Conservation (phyloP, 2,329 filamentous ascomycete genomes). For the Anthostomella pinea region DNA sequence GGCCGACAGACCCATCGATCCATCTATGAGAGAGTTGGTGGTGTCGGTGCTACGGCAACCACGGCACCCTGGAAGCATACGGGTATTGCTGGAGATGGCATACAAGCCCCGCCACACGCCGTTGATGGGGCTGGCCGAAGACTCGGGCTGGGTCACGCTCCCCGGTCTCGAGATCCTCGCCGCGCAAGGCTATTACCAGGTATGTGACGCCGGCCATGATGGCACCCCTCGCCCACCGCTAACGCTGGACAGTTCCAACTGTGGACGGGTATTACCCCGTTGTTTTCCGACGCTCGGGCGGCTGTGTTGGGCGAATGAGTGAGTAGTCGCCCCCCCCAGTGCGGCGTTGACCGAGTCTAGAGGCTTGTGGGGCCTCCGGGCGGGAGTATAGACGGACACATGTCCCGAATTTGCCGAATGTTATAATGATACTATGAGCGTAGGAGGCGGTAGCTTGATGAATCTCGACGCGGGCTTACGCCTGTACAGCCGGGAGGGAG, state of each 20-base stretch:
- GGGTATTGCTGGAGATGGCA: conserved; percentile 87
- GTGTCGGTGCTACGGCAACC: conserved; percentile 46
- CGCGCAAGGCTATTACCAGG: conserved; percentile 86
- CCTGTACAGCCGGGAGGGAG: too few species aligned
- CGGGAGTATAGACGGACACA: too few species aligned
- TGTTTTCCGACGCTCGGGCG: conserved; percentile 66
- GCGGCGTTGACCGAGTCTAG: too few species aligned
- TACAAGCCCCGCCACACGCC: conserved; percentile 85
- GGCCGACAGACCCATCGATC: conserved; percentile 79
- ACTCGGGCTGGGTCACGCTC: conserved; percentile 77
- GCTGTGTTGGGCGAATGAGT: conserved; percentile 48
- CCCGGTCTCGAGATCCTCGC: conserved; percentile 86
- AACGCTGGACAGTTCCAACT: conserved; percentile 61
- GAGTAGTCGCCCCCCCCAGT: too few species aligned
- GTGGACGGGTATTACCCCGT: conserved; percentile 78
- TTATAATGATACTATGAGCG: too few species aligned
- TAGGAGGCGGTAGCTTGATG: too few species aligned
- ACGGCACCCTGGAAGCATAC: conserved; percentile 36
- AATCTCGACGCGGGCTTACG: too few species aligned
- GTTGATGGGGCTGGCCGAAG: conserved; percentile 78
- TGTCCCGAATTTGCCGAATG: too few species aligned
- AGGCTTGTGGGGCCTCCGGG: too few species aligned
- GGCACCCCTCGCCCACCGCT: background rate
- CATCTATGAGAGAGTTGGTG: conserved; percentile 64
- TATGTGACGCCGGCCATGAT: conserved; percentile 38